Percentiles rank a stretch among this genome's conserved stretches.
Evolutionary conservation across 345 rosid species (phyloP).

Genomic region (Alliaria petiolata): DNA sequence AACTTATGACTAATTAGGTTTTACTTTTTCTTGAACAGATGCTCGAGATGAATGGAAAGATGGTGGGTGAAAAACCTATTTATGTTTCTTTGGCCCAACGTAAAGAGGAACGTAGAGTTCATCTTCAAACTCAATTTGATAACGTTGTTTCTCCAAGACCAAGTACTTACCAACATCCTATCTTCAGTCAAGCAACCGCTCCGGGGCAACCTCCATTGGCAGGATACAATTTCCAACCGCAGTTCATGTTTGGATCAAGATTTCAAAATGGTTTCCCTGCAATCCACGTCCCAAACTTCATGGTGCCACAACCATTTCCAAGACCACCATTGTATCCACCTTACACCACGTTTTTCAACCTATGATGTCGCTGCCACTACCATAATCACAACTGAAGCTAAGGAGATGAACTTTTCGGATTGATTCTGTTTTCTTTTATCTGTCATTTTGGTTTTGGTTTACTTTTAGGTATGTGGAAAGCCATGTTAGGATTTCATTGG

Average conservation of each 20-base stretch:
- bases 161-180: not conserved
- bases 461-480: too few species aligned
- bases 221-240: not conserved
- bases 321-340: too few species aligned
- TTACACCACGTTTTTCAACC: too few species aligned
- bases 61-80: not conserved
- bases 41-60: not conserved
- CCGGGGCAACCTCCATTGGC: not conserved
- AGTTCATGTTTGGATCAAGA: not conserved
- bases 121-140: not conserved
- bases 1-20: not conserved
- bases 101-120: not conserved
- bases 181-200: not conserved
- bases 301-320: not conserved
- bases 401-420: too few species aligned
- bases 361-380: too few species aligned
- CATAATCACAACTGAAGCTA: too few species aligned
- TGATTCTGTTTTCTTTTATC: too few species aligned
- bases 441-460: too few species aligned
- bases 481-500: too few species aligned
- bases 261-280: not conserved
- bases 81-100: constrained; percentile 7
- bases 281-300: not conserved
- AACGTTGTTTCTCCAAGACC: not conserved
- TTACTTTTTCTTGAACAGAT: not conserved